Conservation (phyloP, 2,329 filamentous ascomycete genomes). For the Colletotrichum godetiae region DNA sequence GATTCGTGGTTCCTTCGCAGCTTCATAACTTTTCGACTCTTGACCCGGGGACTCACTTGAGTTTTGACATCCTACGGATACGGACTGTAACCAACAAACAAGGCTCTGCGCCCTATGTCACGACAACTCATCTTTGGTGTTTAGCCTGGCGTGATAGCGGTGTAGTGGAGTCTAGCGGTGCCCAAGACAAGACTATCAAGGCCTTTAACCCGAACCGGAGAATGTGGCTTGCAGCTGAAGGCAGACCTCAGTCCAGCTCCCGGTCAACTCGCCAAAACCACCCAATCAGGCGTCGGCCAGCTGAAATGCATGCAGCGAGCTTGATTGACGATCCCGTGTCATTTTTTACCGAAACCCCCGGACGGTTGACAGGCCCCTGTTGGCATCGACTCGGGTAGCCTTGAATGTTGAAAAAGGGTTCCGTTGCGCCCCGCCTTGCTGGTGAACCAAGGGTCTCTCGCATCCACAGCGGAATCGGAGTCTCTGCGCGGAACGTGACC, state of each 20-base stretch:
- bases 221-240: constrained; percentile 35
- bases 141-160: constrained; percentile 18
- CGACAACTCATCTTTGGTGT: constrained; percentile 12
- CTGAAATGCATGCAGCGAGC: constrained; percentile 5
- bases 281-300: constrained; percentile 19
- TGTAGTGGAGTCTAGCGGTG: constrained; percentile 31
- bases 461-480: constrained; percentile 26
- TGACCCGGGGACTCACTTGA: background rate
- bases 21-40: background rate
- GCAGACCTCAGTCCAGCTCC: constrained; percentile 27
- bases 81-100: background rate
- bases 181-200: constrained; percentile 31
- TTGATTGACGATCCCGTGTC: constrained; percentile 8
- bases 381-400: background rate
- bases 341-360: background rate
- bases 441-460: background rate
- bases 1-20: background rate
- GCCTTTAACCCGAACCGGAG: constrained; percentile 27
- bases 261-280: constrained; percentile 23
- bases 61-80: background rate
- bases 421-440: constrained; percentile 3
- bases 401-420: background rate
- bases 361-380: background rate
- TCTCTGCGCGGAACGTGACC: constrained; percentile 7
- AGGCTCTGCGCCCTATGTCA: background rate